These are phyloP conservation scores for Nectriaceae sp. DNA, from an alignment of 2,329 filamentous ascomycete genomes.

Conservation along the genomic window DNA sequence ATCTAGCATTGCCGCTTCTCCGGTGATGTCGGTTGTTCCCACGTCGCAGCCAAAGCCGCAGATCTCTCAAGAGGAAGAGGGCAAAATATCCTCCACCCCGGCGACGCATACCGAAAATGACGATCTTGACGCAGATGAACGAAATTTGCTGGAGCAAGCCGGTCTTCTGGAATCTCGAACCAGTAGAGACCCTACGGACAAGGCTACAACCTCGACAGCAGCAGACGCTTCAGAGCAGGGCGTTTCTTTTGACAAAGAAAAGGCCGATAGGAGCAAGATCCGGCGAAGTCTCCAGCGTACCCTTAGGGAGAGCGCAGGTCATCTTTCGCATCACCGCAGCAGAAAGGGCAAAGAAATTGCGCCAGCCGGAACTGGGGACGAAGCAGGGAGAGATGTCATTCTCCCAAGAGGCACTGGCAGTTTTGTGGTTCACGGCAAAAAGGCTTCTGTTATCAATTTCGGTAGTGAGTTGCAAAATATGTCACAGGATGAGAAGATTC, in stretches of 20 bases:
- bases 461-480: constrained; percentile 85
- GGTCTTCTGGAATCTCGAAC: constrained; percentile 57
- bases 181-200: constrained; percentile 33
- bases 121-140: constrained; percentile 66
- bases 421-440: constrained; percentile 97
- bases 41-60: constrained; percentile 18
- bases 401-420: constrained; percentile 80
- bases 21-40: constrained; percentile 25
- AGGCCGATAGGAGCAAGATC: constrained; percentile 66
- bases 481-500: constrained; percentile 71
- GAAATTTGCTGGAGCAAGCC: constrained; percentile 66
- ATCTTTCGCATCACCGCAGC: constrained; percentile 67
- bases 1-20: constrained; percentile 33
- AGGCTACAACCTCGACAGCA: constrained; percentile 37
- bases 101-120: constrained; percentile 31
- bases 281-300: constrained; percentile 88
- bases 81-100: constrained; percentile 17
- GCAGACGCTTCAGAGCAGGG: constrained; percentile 34
- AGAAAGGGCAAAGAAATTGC: constrained; percentile 70
- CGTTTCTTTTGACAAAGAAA: constrained; percentile 46
- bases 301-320: constrained; percentile 75
- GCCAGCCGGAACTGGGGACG: constrained; percentile 32
- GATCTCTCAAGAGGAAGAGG: constrained; percentile 21
- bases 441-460: constrained; percentile 96
- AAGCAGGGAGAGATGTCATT: constrained; percentile 60